Conservation (phyloP, 2,329 filamentous ascomycete genomes). For the Apiospora aurea region DNA sequence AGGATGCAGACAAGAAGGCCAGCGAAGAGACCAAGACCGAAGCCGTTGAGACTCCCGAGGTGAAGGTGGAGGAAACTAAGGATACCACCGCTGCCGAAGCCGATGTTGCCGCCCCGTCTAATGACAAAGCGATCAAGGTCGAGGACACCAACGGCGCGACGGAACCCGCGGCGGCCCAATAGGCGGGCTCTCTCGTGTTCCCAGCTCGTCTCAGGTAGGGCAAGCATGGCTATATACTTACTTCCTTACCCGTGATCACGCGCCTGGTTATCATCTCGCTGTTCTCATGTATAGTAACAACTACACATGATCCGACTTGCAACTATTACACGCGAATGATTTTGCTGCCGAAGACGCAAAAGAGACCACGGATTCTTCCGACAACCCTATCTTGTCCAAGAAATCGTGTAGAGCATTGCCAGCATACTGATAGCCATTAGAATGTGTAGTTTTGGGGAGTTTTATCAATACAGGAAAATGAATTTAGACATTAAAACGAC, state of each 20-base stretch:
- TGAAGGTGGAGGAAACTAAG: conserved; percentile 27
- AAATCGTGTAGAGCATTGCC: background rate
- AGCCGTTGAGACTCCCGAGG: conserved; percentile 32
- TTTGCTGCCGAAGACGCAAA: background rate
- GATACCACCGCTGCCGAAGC: conserved; percentile 24
- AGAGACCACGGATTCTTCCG: background rate
- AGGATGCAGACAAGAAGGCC: conserved; percentile 43
- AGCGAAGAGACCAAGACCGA: conserved; percentile 43
- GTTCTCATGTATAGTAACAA: background rate
- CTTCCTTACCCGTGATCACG: conserved; percentile 8
- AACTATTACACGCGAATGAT: background rate
- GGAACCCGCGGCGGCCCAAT: conserved; percentile 1
- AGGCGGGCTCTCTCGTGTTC: background rate
- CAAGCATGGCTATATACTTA: background rate
- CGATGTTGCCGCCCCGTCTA: conserved; percentile 28
- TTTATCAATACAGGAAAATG: background rate
- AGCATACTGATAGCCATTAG: background rate
- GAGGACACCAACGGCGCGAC: background rate
- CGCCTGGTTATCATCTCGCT: background rate
- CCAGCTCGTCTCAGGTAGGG: background rate
- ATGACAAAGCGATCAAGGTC: conserved; percentile 22
- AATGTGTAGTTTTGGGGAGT: background rate
- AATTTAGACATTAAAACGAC: background rate
- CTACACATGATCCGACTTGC: background rate
- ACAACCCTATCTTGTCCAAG: background rate